Base-by-base conservation (phyloP, 2,329 filamentous ascomycete genomes). In the Cercospora janseana region DNA sequence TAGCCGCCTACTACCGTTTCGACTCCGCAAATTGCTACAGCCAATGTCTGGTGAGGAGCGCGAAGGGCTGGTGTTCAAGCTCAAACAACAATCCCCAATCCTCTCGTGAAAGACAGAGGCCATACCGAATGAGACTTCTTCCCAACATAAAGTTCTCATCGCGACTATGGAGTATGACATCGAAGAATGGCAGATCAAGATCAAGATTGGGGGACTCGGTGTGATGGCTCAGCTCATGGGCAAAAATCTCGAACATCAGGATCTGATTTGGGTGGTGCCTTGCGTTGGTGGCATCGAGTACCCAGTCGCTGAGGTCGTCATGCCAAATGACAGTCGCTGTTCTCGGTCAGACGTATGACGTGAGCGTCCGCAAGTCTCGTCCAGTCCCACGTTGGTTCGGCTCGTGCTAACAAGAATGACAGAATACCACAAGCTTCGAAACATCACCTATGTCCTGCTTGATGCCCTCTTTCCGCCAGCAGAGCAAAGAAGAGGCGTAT, bases 111-210 rank as follows among this genome's bases (percentile, higher is more conserved):
- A 42, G 29, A 40, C 28, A 4, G 47, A 47, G 18, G 44, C 38
- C 4, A 40, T 55, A 16, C 32, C 45, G 34, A 21, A 37, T 13
- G 37, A 51, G 34, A n/a, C 37, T 3, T 47, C 48, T 4, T 9
- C 43, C 32, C 52, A 58, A 9, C 70, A 78, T 13, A 83, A 75
- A 26, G 77, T 84, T 2, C 73, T 85, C 21, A 82, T 85, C 45
- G 82, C 81, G 7, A 85, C 82, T 6, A 84, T 85, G 79, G 82
- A 86, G 65, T 86, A 86, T 65, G 80, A 85, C 52, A 85, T 86
- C 50, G 80, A 83, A 51, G 82, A 86, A 61, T 85, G 82, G 79
- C 72, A 66, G 1, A 82, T 85, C 66, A 85, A 83, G 66, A 82
- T 86, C 67, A 85, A 86, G 67, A 85, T 86, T 38, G 82, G 82